These are phyloP conservation scores for Coriaria nepalensis DNA, from an alignment of 306 rosid species.

Conservation along the genomic window DNA sequence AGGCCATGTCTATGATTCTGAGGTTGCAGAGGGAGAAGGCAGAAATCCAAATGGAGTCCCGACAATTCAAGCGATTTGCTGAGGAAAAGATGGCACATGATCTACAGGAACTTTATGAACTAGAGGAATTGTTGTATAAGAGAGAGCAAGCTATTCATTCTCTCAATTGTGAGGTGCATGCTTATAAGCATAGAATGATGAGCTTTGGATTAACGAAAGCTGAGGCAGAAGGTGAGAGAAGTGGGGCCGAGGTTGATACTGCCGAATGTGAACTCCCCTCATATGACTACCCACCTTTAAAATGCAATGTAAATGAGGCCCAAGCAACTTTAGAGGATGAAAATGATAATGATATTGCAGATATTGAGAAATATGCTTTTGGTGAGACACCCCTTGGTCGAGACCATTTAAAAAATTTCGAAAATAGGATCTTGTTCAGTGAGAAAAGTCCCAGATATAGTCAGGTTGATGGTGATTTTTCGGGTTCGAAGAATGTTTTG, in stretches of 20 bases:
- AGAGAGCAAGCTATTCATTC: slow-evolving; percentile 80
- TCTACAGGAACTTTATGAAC: slow-evolving; percentile 54
- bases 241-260: slow-evolving; percentile 28
- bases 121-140: slow-evolving; percentile 82
- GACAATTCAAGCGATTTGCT: slow-evolving; percentile 78
- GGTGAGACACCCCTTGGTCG: slow-evolving; percentile 63
- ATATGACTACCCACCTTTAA: slow-evolving; percentile 75
- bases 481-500: slow-evolving; percentile 39
- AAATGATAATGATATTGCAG: slow-evolving; percentile 43
- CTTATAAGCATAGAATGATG: slow-evolving; percentile 85
- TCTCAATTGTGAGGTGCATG: slow-evolving; percentile 89
- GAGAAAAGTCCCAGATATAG: slow-evolving; percentile 51
- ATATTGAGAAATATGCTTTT: slow-evolving; percentile 78
- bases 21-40: slow-evolving; percentile 99
- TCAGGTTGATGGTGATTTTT: slow-evolving; percentile 50
- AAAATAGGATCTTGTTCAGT: slow-evolving; percentile 67
- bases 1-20: slow-evolving; percentile 98
- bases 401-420: slow-evolving; percentile 57
- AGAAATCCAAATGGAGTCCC: slow-evolving; percentile 88
- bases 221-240: slow-evolving; percentile 47
- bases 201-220: slow-evolving; percentile 69
- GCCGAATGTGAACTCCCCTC: slow-evolving; percentile 42
- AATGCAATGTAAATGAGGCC: slow-evolving; percentile 44
- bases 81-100: slow-evolving; percentile 95
- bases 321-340: slow-evolving; percentile 35